Base-by-base conservation (phyloP, 441 rosid genomes). In the Jatropha podagrica region DNA sequence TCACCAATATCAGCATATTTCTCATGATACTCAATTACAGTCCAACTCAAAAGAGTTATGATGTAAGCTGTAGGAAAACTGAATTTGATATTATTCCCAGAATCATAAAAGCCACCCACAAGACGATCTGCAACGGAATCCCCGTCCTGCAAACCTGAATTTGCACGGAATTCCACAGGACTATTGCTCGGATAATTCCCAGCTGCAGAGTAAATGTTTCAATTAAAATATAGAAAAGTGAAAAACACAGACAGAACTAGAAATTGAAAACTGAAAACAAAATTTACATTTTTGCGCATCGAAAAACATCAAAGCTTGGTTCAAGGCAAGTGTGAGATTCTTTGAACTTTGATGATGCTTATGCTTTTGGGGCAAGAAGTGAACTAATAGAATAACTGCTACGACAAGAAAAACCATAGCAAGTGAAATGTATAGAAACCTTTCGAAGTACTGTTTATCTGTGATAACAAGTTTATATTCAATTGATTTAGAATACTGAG, bases 31-130 rank as follows among this genome's bases (percentile, higher is more conserved):
- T 90, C 90, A 4, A 87, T 85, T 67, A 88, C 88, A 14, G 83
- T 84, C 94, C 91, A 90, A 72, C 94, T 88, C 86, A 90, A 79
- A 55, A 88, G 78, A 26, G 92, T 87, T 42, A 90, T 55, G 0
- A 88, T 69, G 71, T 87, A 90, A 58, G 92, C 89, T n/a, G 89
- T 80, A 14, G 91, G 84, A 83, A 88, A 88, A 72, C 85, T 88
- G 76, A 90, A 87, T 79, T 88, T 90, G 11, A 85, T 81, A 46
- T 88, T 90, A 75, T 81, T 87, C 9, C 94, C 90, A 3, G 94
- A 90, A 80, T 90, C 92, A 79, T 88, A 90, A 65, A 87, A 90
- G 5, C 91, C 92, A 46, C 90, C 91, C 37, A 68, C 72, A 62
- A 88, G 86, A 69, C 84, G 78, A 27, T 78, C 83, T 12, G 63